Base-by-base conservation (phyloP, 2,329 filamentous ascomycete genomes). In the Fusarium verticillioides region DNA sequence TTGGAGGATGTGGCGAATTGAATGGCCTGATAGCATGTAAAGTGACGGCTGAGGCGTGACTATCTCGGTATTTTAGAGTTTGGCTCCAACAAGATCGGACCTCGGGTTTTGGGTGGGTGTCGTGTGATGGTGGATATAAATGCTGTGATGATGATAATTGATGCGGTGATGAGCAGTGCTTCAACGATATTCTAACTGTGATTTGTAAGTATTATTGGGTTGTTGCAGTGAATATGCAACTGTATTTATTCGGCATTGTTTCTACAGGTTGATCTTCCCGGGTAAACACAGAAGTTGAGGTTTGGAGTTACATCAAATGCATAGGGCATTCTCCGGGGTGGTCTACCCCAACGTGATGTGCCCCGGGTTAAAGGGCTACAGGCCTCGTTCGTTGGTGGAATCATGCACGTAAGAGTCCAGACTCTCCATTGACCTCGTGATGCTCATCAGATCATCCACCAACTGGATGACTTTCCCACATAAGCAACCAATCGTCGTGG, bases 301-400 rank as follows among this genome's bases (percentile, higher is more conserved):
- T 42, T 16, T 66, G 23, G 30, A 50, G 52, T 44, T 66, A 39
- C 43, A 53, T 61, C 23, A 16, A 44, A 56, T 63, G 64, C 61
- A 60, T 60, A 26, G 36, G n/a, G 32, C 43, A 60, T 61, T 68
- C 64, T 39, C 47, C 3, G 56, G 64, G 66, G 49, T 69, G 13
- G 32, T 32, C 32, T 32, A 68, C 40, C 54, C 63, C 63, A 43
- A 49, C n/a, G 12, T 39, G 28, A 34, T 34, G 47, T 34, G 47
- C 46, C 57, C 56, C 47, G n/a, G 26, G 39, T 60, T 23, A n/a
- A 46, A 46, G 8, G n/a, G 9, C 43, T 23, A 52, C 47, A 47
- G 46, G 43, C 16, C 47, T 69, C 42, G 49, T 63, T 57, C 65
- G 66, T 69, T 69, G 57, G 66, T 69, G 66, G 64, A 69, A 69